phyloP scores from a whole-genome alignment of 495 filamentous ascomycete genomes.

The Penicillium coprophilum region DNA sequence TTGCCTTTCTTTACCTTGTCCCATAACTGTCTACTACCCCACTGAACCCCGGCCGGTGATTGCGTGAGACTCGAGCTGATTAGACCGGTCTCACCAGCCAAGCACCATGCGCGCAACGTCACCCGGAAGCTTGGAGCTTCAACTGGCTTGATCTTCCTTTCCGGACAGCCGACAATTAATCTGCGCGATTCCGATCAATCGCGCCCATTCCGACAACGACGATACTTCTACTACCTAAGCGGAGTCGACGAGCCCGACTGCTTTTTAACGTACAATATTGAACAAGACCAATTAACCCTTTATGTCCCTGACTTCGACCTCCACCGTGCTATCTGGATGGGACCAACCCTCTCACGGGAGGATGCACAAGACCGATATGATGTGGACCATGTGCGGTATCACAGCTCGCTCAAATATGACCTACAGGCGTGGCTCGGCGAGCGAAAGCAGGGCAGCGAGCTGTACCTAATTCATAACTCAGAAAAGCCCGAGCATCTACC shows the following conservation, averaged over 20 bases:
- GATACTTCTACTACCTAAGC: constrained; percentile 91
- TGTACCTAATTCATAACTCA: constrained; percentile 41
- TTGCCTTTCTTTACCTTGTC: constrained; percentile 8
- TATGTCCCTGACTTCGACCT: constrained; percentile 92
- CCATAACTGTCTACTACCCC: constrained; percentile 3
- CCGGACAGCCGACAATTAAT: constrained; percentile 69
- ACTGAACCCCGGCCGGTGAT: constrained; percentile 13
- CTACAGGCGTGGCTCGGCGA: constrained; percentile 61
- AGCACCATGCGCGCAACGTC: constrained; percentile 74
- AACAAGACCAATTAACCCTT: constrained; percentile 68
- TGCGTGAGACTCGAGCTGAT: constrained; percentile 16
- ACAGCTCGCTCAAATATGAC: constrained; percentile 60
- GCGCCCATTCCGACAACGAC: constrained; percentile 77
- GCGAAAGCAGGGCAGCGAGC: constrained; percentile 41
- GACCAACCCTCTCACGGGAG: constrained; percentile 72
- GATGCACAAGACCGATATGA: constrained; percentile 74
- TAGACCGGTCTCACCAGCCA: constrained; percentile 52
- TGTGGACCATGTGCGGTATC: constrained; percentile 71
- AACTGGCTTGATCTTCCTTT: constrained; percentile 77
- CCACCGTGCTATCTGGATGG: constrained; percentile 88
- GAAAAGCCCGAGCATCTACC: constrained; percentile 48
- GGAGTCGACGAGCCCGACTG: constrained; percentile 82
- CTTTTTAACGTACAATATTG: constrained; percentile 80
- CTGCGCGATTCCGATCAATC: constrained; percentile 79
- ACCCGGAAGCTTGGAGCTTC: constrained; percentile 61